A percentile compares a stretch with the other conserved stretches of the same genome.
Conservation (phyloP, 768 basidiomycete genomes). For the Mycena crocata region DNA sequence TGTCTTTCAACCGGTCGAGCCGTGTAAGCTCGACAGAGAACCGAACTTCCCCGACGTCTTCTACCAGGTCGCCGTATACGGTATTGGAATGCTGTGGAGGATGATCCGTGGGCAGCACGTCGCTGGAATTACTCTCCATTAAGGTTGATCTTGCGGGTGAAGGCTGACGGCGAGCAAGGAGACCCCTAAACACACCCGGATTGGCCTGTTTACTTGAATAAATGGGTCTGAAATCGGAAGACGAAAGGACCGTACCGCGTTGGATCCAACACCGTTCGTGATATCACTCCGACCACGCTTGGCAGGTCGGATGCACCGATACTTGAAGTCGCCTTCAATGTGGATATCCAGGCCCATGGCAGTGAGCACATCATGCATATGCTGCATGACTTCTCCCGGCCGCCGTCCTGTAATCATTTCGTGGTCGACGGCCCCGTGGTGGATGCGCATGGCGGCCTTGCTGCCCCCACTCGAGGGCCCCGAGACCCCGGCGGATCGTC, state of each 20-base stretch:
- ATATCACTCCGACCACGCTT: conserved; percentile 48
- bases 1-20: conserved; percentile 83
- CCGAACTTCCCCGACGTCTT: conserved; percentile 90
- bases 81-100: conserved; percentile 29
- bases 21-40: conserved; percentile 94
- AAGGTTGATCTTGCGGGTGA: conserved; percentile 38
- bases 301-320: conserved; percentile 80
- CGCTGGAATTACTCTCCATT: conserved; percentile 42
- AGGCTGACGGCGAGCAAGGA: conserved; percentile 71
- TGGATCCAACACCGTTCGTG: conserved; percentile 52
- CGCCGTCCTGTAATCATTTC: conserved; percentile 81
- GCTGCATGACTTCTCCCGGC: conserved; percentile 82
- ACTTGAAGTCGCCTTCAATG: conserved; percentile 84
- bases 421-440: conserved; percentile 92
- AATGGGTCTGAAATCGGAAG: not conserved
- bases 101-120: conserved; percentile 32
- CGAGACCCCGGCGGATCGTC: conserved; percentile 28
- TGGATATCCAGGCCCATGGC: conserved; percentile 87
- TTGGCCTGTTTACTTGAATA: not conserved
- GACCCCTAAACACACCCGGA: conserved; percentile 64
- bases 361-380: conserved; percentile 74
- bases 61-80: conserved; percentile 72
- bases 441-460: conserved; percentile 65
- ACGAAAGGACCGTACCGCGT: conserved; percentile 41
- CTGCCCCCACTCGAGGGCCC: conserved; percentile 7